Evolutionary conservation across 2,329 filamentous ascomycete genomes (phyloP).

Genomic region (Cladosporium velox): DNA sequence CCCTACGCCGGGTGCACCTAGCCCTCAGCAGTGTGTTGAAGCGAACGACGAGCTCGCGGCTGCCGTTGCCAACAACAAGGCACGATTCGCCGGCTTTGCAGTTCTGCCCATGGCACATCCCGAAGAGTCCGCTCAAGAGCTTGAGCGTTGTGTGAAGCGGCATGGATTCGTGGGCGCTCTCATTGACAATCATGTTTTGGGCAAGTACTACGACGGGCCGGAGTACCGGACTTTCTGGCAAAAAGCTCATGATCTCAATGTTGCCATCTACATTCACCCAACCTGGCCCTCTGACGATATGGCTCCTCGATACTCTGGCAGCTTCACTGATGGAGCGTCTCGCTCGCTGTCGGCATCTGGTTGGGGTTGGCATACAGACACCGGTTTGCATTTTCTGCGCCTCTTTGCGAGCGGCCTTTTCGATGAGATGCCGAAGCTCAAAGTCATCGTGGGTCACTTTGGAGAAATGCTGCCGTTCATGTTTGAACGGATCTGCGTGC

Average conservation of each 20-base stretch:
- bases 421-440: constrained; percentile 55
- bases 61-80: constrained; percentile 31
- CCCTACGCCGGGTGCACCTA: constrained; percentile 32
- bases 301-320: constrained; percentile 38
- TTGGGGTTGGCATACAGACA: constrained; percentile 56
- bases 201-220: constrained; percentile 38
- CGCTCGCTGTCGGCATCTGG: constrained; percentile 44
- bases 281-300: constrained; percentile 44
- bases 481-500: constrained; percentile 50
- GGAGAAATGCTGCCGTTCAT: constrained; percentile 61
- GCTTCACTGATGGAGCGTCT: constrained; percentile 38
- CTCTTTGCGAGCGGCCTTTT: constrained; percentile 58
- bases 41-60: constrained; percentile 39
- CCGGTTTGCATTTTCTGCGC: constrained; percentile 51
- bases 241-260: constrained; percentile 47
- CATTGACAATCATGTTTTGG: constrained; percentile 40
- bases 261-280: constrained; percentile 57
- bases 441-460: constrained; percentile 59
- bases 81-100: constrained; percentile 39
- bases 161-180: constrained; percentile 40
- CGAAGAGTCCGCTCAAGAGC: constrained; percentile 35
- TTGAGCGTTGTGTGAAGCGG: constrained; percentile 36
- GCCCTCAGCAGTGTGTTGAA: constrained; percentile 31
- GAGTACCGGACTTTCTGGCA: constrained; percentile 37
- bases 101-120: constrained; percentile 38